Evolutionary conservation across 257 asterid genomes (phyloP).

Genomic region (Nicotiana undulata): DNA sequence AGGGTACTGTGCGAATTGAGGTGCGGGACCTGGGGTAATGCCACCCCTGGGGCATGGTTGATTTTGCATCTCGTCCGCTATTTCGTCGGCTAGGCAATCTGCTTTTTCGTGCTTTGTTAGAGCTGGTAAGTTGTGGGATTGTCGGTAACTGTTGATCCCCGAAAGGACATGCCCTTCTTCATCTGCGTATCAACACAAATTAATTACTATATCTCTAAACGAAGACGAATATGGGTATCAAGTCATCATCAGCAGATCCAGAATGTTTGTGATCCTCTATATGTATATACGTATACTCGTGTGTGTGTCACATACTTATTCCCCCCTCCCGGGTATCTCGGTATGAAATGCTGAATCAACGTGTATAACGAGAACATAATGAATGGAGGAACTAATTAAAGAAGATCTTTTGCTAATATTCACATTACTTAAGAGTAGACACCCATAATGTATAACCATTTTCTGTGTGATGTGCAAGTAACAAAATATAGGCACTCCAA

Average conservation of each 20-base stretch:
- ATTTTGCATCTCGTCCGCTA: constrained; percentile 44
- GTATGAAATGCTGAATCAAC: not conserved
- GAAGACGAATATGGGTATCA: not conserved
- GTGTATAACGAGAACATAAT: not conserved
- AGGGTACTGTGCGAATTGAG: constrained; percentile 37
- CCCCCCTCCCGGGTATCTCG: too few relatives aligned
- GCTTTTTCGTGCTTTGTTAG: constrained; percentile 59
- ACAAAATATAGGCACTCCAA: not conserved
- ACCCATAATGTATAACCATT: not conserved
- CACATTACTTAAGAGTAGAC: not conserved
- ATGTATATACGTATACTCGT: too few relatives aligned
- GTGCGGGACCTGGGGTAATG: constrained; percentile 9
- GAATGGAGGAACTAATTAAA: not conserved
- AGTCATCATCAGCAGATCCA: not conserved
- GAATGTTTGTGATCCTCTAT: not conserved
- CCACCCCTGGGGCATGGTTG: constrained; percentile 28
- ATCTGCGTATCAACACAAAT: constrained; percentile 24
- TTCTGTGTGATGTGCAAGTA: not conserved
- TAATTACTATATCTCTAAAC: not conserved
- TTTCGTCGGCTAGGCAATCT: constrained; percentile 48
- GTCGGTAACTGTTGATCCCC: constrained; percentile 71
- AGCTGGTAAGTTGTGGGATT: constrained; percentile 24
- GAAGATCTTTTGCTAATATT: not conserved
- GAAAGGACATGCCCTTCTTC: constrained; percentile 50
- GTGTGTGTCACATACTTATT: too few relatives aligned